Base-by-base conservation (phyloP, 176 grass and related monocot species). In the Neostapfia colusana region DNA sequence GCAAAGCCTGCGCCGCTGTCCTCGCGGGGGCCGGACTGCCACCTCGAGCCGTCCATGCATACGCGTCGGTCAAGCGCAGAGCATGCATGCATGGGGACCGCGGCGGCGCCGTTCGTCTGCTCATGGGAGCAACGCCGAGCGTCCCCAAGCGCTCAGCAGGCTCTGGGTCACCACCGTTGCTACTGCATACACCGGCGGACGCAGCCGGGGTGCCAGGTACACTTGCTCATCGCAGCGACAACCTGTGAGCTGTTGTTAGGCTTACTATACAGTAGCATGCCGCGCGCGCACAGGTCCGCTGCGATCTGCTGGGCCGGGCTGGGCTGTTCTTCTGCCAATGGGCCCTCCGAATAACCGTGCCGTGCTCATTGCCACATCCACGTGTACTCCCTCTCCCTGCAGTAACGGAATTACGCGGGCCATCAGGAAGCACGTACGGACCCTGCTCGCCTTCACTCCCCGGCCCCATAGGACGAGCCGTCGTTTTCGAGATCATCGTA, bases 11-110 rank as follows among this genome's bases (percentile, higher is more conserved):
- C 66, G 63, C 38, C 17, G 26, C 40, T 67, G 69, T 39, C 42
- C 54, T 78, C 11, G n/a, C 77, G 51, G 26, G 71, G 34, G 10
- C 43, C 54, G n/a, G n/a, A n/a, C 43, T 42, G 63, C 36, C 27
- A 25, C 66, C 43, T n/a, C 13, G n/a, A 81, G 74, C 78, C 46
- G 34, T 81, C 84, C 72, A 86, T 70, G 69, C 24, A 3, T n/a
- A n/a, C n/a, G 72, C 55, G 61, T 61, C 8, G 64, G 53, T 70
- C 49, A 68, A 74, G 0, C 14, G 84, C 4, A 15, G 59, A 68
- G 74, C 76, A 73, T n/a, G n/a, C n/a, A n/a, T n/a, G n/a, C n/a
- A n/a, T 72, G 37, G 58, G 40, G 41, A 0, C 20, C 36, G 20
- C 77, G 62, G 18, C 45, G 45, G 15, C 45, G 82, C 12, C 53